phyloP scores from a whole-genome alignment of 371 early-diverging fungal species.

The Rhizopus sp. region DNA sequence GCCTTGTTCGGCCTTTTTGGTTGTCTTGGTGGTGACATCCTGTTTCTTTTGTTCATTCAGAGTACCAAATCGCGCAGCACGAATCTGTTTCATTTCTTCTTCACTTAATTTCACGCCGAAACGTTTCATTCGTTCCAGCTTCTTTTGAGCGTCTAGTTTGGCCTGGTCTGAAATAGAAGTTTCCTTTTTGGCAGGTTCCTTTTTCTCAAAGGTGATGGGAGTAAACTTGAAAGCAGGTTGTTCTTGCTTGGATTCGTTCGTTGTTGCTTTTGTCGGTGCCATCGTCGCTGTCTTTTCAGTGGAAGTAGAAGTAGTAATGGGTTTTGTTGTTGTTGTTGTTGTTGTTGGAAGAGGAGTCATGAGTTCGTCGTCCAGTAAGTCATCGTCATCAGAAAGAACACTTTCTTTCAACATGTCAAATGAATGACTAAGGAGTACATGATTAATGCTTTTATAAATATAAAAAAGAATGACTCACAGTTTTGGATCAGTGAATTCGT shows the following conservation, averaged over 20 bases:
- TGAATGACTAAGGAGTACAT: background rate
- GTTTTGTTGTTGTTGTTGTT: constrained; percentile 13
- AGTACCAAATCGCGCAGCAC: constrained; percentile 42
- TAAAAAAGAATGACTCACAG: background rate
- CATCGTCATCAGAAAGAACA: constrained; percentile 24
- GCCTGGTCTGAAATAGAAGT: too few species aligned
- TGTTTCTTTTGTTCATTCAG: background rate
- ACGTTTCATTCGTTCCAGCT: constrained; percentile 53
- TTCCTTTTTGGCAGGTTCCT: constrained; percentile 11
- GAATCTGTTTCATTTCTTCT: constrained; percentile 38
- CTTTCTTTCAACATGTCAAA: constrained; percentile 12
- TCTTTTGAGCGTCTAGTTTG: constrained; percentile 16
- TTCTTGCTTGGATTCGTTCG: too few species aligned
- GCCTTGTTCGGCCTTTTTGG: background rate
- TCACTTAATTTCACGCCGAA: constrained; percentile 53
- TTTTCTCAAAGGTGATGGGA: constrained; percentile 41
- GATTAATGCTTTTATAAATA: too few species aligned
- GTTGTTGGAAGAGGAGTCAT: background rate
- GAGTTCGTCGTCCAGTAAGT: constrained; percentile 7
- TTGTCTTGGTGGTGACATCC: background rate
- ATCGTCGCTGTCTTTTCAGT: constrained; percentile 17
- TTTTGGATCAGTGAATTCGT: constrained; percentile 47
- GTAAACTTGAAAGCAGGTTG: constrained; percentile 41
- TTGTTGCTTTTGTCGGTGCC: constrained; percentile 11
- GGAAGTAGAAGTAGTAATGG: constrained; percentile 20